Evolutionary conservation across 345 rosid species (phyloP).

Genomic region (Gossypioides kirkii): DNA sequence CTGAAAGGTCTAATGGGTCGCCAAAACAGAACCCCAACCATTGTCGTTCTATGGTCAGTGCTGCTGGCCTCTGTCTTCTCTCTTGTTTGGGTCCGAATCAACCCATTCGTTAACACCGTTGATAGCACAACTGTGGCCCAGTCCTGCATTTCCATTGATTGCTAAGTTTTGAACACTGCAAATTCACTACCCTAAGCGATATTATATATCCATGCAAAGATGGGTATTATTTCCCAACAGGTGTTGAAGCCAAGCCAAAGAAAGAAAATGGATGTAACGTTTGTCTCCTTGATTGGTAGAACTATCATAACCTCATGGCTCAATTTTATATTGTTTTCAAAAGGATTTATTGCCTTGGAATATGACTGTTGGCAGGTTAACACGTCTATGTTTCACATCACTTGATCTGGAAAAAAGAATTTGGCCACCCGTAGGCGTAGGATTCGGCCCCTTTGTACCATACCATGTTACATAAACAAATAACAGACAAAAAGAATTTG

Average conservation of each 20-base stretch:
- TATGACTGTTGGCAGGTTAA: neutral
- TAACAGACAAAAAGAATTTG: neutral
- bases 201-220: neutral
- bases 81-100: constrained; percentile 87
- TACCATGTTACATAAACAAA: neutral
- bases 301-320: neutral
- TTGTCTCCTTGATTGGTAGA: neutral
- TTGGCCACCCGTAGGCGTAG: neutral
- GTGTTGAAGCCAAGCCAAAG: neutral
- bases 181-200: neutral
- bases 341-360: neutral
- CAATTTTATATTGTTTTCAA: neutral
- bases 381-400: neutral
- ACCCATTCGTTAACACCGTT: constrained; percentile 53
- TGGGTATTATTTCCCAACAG: neutral
- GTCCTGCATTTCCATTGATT: constrained; percentile 77
- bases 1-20: constrained; percentile 98
- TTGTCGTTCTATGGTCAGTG: constrained; percentile 88
- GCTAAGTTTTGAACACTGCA: constrained; percentile 24
- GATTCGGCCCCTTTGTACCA: neutral
- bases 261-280: neutral
- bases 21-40: constrained; percentile 90
- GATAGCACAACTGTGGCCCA: constrained; percentile 28
- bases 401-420: neutral
- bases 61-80: constrained; percentile 91